These are phyloP conservation scores for Metarhizium brunneum DNA, from an alignment of 2,329 filamentous ascomycete genomes.

Conservation along the genomic window DNA sequence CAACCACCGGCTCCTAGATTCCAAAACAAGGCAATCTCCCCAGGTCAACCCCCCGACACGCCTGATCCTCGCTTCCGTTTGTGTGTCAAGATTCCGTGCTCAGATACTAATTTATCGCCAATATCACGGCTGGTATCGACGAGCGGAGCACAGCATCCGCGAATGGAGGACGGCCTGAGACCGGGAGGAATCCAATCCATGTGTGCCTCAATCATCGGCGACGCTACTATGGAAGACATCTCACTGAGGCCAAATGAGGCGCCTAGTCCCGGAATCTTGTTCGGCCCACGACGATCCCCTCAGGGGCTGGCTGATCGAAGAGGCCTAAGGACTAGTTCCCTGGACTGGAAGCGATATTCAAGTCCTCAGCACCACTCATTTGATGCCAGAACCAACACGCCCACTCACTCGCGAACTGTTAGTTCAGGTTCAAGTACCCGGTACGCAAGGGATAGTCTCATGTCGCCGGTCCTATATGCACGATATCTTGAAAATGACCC, in stretches of 20 bases:
- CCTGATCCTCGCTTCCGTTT: neutral
- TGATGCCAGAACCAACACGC: neutral
- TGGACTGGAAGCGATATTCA: neutral
- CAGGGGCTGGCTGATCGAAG: neutral
- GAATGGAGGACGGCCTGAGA: neutral
- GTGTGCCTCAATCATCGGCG: neutral
- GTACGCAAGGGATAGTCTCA: neutral
- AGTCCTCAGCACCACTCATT: neutral
- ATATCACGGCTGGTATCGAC: neutral
- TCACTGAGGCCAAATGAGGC: neutral
- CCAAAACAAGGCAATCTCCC: neutral
- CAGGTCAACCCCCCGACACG: neutral
- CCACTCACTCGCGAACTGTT: neutral
- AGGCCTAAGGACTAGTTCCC: neutral
- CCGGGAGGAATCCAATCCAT: slow-evolving; percentile 1
- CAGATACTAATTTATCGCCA: too few relatives aligned
- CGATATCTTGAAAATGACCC: neutral
- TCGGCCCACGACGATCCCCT: neutral
- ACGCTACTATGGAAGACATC: neutral
- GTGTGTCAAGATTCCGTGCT: too few relatives aligned
- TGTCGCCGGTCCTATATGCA: neutral
- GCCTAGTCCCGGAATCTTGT: neutral
- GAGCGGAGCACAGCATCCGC: neutral
- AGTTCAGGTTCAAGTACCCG: neutral
- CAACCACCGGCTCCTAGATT: neutral